phyloP scores from a whole-genome alignment of 2,329 filamentous ascomycete species.

The Verticillium isaacii region DNA sequence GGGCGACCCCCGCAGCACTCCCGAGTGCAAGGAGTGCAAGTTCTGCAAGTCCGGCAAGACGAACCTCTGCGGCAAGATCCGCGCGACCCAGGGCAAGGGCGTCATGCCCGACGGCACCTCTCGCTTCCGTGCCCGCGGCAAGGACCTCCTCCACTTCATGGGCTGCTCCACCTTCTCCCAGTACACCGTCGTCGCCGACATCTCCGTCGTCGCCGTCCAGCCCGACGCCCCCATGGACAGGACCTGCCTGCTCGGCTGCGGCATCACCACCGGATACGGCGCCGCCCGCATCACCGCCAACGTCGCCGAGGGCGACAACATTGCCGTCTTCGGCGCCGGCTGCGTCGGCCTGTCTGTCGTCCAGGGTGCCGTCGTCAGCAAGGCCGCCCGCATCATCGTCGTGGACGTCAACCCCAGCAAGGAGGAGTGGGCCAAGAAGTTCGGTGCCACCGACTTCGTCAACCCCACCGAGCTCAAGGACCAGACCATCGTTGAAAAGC shows the following conservation, averaged over 20 bases:
- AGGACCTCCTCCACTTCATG: slow-evolving; percentile 98
- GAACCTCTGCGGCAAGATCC: slow-evolving; percentile 98
- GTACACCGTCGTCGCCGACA: slow-evolving; percentile 97
- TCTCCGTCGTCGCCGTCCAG: slow-evolving; percentile 93
- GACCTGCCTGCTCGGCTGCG: slow-evolving; percentile 92
- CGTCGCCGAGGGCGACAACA: slow-evolving; percentile 82
- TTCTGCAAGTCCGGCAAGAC: slow-evolving; percentile 99
- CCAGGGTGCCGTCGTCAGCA: slow-evolving; percentile 84
- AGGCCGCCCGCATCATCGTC: slow-evolving; percentile 71
- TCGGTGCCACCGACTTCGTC: slow-evolving; percentile 94
- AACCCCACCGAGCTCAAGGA: slow-evolving; percentile 78
- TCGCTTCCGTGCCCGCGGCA: slow-evolving; percentile 90
- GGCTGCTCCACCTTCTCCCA: slow-evolving; percentile 98
- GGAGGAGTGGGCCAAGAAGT: slow-evolving; percentile 89
- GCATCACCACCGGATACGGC: slow-evolving; percentile 97
- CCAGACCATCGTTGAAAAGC: slow-evolving; percentile 83
- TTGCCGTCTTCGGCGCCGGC: slow-evolving; percentile 91
- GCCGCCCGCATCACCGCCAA: slow-evolving; percentile 90
- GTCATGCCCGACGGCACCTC: slow-evolving; percentile 97
- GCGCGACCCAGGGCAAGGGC: slow-evolving; percentile 90
- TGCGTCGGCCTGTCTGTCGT: slow-evolving; percentile 95
- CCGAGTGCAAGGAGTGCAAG: slow-evolving; percentile 97
- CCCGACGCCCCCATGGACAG: slow-evolving; percentile 90
- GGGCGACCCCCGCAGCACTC: slow-evolving; percentile 60
- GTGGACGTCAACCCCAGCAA: slow-evolving; percentile 79